Evolutionary conservation across 352 stramenopile species (phyloP), one percentile per base, ranked within the genome.

Genomic region (Pythium phragmiticola): DNA sequence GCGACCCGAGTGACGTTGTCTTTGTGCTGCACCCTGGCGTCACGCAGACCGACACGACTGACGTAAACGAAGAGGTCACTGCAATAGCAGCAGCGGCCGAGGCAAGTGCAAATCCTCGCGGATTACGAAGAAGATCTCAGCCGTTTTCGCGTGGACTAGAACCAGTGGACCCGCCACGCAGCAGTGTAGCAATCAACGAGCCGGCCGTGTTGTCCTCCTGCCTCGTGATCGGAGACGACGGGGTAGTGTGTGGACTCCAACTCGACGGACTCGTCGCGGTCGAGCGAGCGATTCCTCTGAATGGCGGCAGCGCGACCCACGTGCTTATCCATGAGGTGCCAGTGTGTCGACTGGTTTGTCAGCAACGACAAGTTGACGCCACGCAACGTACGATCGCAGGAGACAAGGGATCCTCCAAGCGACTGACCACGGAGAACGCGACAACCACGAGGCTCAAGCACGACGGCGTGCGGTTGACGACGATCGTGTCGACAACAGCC

Each of bases 191-290:
- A 33, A 28, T 33, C 13, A 43, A 21, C 7, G 8, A 66, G 33
- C 17, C 19, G 5, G 34, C 7, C 34, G 7, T 6, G 34, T 26
- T 7, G 9, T 14, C 60, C 2, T 37, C 39, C 1, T 63, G 59
- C n/a, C 48, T 60, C 6, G 17, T 47, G 12, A 53, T 68, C 16
- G 34, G 21, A n/a, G 64, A 48, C 4, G 45, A 57, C 16, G 66
- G 48, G 4, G 9, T 50, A 6, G 41, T 66, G 30, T 74, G 69
- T 54, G 74, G 74, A 2, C 48, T 82, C 42, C 72, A 67, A 12
- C 56, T 84, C 2, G 69, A 82, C 41, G 74, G 67, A 0, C 45
- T 84, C 9, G 74, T 80, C 11, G 65, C 77, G 6, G 36, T 78
- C 2, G 59, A 77, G 48, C 51, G 74, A 21, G 13, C 57, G 13